phyloP scores from a whole-genome alignment of 768 basidiomycete genomes.

The Mycena latifolia region DNA sequence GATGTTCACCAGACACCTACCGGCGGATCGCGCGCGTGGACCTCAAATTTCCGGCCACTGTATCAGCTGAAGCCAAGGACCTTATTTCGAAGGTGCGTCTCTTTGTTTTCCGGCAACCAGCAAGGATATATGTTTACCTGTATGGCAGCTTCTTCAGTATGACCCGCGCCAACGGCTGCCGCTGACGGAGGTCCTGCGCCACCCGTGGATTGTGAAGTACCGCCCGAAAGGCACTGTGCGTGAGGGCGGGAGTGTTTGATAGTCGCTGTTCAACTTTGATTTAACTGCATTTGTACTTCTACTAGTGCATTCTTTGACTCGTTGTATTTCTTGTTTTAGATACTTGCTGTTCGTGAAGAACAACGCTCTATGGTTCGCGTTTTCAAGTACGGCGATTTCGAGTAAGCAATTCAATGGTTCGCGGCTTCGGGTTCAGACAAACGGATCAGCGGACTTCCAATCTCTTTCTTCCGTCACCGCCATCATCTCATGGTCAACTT shows the following conservation, averaged over 20 bases:
- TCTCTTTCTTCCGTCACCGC: not conserved
- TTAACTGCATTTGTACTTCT: too few species aligned
- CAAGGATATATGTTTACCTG: too few species aligned
- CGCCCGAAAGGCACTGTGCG: constrained; percentile 57
- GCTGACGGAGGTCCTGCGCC: constrained; percentile 77
- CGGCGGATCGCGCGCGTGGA: constrained; percentile 91
- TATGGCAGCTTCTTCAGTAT: constrained; percentile 81
- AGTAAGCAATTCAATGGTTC: too few species aligned
- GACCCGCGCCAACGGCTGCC: constrained; percentile 84
- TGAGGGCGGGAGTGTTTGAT: constrained; percentile 10
- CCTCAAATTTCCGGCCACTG: constrained; percentile 69
- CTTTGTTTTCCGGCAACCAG: not conserved
- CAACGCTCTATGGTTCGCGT: too few species aligned
- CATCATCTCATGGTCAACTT: constrained; percentile 18
- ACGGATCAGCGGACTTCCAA: constrained; percentile 7
- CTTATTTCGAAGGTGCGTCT: constrained; percentile 69
- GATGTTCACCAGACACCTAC: constrained; percentile 77
- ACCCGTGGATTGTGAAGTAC: constrained; percentile 89
- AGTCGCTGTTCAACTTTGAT: too few species aligned
- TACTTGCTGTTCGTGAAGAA: too few species aligned
- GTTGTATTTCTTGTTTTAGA: too few species aligned
- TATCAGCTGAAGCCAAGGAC: constrained; percentile 76
- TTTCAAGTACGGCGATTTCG: too few species aligned
- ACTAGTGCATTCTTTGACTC: too few species aligned
- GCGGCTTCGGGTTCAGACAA: too few species aligned